A percentile compares a stretch with the other conserved stretches of the same genome.
Evolutionary conservation across 768 basidiomycete species (phyloP).

Genomic region (Boletellus sp.): DNA sequence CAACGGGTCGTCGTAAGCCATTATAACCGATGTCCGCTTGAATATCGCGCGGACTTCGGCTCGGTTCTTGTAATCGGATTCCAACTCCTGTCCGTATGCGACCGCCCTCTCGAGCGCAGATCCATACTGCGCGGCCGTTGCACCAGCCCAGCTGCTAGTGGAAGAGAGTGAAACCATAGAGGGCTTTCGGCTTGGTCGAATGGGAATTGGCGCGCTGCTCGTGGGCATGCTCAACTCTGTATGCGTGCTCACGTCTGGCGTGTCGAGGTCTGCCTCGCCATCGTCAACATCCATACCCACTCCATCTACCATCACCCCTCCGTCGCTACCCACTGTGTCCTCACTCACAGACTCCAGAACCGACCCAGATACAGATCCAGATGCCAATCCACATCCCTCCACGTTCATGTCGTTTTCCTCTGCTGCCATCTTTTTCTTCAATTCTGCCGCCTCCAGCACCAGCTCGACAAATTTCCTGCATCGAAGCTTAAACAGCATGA

Average conservation of each 20-base stretch:
- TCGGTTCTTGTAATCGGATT: conserved; percentile 63
- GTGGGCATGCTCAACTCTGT: conserved; percentile 11
- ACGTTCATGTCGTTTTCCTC: conserved; percentile 34
- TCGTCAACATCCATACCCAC: conserved; percentile 60
- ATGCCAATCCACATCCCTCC: conserved; percentile 24
- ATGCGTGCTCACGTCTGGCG: conserved; percentile 8
- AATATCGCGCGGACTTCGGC: conserved; percentile 63
- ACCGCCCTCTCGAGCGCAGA: conserved; percentile 63
- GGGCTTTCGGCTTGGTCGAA: conserved; percentile 29
- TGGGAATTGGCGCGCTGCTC: conserved; percentile 27
- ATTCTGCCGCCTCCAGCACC: conserved; percentile 64
- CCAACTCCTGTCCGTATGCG: conserved; percentile 67
- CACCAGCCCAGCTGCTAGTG: conserved; percentile 21
- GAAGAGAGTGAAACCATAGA: conserved; percentile 28
- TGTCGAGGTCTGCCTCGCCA: conserved; percentile 32
- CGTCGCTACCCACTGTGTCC: conserved; percentile 35
- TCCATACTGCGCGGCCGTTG: conserved; percentile 44
- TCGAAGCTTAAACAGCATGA: conserved; percentile 76
- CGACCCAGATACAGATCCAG: conserved; percentile 25
- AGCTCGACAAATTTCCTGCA: conserved; percentile 87
- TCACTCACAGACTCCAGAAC: conserved; percentile 30
- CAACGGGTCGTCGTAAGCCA: conserved; percentile 75
- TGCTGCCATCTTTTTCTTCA: conserved; percentile 58
- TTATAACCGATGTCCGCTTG: conserved; percentile 72
- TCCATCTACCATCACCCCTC: conserved; percentile 40